Percentiles rank a stretch among this genome's conserved stretches.
These are phyloP conservation scores for Pichia gijzeniarum DNA, from an alignment of 805 yeast species.

Conservation along the genomic window DNA sequence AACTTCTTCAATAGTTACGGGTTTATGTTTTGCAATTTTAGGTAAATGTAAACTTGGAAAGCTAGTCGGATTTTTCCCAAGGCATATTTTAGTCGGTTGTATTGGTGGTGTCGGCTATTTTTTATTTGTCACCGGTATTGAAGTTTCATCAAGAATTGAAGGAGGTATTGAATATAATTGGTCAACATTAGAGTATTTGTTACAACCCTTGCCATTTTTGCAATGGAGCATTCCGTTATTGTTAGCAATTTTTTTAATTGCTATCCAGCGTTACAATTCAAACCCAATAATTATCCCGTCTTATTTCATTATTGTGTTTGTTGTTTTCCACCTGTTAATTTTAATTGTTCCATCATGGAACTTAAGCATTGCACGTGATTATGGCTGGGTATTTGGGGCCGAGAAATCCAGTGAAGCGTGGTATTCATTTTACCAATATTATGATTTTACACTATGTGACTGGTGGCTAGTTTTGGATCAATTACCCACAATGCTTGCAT, in stretches of 20 bases:
- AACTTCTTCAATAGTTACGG: slow-evolving; percentile 78
- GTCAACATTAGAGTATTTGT: slow-evolving; percentile 45
- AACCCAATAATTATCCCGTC: slow-evolving; percentile 74
- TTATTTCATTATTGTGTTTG: slow-evolving; percentile 68
- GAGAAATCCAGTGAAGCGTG: slow-evolving; percentile 71
- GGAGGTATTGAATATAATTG: slow-evolving; percentile 62
- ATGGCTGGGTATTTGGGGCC: slow-evolving; percentile 80
- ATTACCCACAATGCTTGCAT: slow-evolving; percentile 89
- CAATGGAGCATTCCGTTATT: slow-evolving; percentile 69
- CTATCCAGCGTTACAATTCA: slow-evolving; percentile 51
- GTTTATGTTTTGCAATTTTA: slow-evolving; percentile 64
- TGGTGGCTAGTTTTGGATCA: slow-evolving; percentile 65
- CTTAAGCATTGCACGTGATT: slow-evolving; percentile 52
- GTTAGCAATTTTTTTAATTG: slow-evolving; percentile 54
- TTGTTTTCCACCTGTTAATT: slow-evolving; percentile 62
- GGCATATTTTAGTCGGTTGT: slow-evolving; percentile 94
- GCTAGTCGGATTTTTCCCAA: slow-evolving; percentile 89
- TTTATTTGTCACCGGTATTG: slow-evolving; percentile 81
- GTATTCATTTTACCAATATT: slow-evolving; percentile 77
- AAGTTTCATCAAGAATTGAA: slow-evolving; percentile 78
- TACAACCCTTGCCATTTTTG: slow-evolving; percentile 39
- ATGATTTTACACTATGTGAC: slow-evolving; percentile 64
- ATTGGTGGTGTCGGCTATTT: slow-evolving; percentile 98
- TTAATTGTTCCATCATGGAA: slow-evolving; percentile 59
- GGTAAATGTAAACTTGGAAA: slow-evolving; percentile 81